These are phyloP conservation scores for Yarrowia sp. DNA, from an alignment of 805 yeast genomes.

Conservation along the genomic window DNA sequence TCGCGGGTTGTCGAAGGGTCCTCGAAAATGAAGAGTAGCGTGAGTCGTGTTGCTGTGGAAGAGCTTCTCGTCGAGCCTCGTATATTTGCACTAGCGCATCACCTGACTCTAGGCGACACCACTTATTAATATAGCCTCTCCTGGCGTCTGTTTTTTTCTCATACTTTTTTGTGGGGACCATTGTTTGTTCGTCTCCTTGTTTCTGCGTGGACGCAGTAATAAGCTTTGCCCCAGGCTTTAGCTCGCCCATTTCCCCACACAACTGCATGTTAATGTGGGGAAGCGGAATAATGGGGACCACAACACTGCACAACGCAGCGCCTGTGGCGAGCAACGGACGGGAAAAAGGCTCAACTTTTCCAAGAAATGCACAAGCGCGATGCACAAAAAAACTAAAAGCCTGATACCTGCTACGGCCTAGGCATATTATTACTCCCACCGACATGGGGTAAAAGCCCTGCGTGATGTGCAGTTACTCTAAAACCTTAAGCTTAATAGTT, in stretches of 20 bases:
- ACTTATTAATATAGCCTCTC: not conserved
- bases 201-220: not conserved
- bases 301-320: too few species aligned
- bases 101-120: constrained; percentile 17
- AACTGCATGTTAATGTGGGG: constrained; percentile 25
- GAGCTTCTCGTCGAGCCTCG: constrained; percentile 14
- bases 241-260: constrained; percentile 24
- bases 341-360: too few species aligned
- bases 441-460: constrained; percentile 23
- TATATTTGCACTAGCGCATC: constrained; percentile 18
- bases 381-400: too few species aligned
- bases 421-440: not conserved
- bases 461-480: constrained; percentile 14
- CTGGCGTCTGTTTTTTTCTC: not conserved
- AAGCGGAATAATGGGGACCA: not conserved
- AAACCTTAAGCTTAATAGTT: not conserved
- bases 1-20: too few species aligned
- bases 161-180: not conserved
- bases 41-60: too few species aligned
- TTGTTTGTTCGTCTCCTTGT: constrained; percentile 4
- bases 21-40: too few species aligned
- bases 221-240: constrained; percentile 2
- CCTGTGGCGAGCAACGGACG: too few species aligned
- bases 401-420: too few species aligned
- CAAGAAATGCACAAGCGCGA: too few species aligned